Evolutionary conservation across 306 rosid genomes (phyloP).

Genomic region (Rosa persica): DNA sequence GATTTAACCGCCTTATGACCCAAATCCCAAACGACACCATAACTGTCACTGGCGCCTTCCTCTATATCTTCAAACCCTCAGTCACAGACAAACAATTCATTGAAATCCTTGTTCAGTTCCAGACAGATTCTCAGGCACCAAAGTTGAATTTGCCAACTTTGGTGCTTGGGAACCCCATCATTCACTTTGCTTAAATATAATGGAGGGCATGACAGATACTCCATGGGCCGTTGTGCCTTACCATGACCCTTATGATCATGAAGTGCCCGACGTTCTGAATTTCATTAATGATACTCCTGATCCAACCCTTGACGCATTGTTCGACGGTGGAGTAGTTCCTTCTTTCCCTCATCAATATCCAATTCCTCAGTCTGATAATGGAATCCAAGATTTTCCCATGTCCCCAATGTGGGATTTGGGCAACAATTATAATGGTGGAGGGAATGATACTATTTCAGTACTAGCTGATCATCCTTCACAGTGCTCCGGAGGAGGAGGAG

Average conservation of each 20-base stretch:
- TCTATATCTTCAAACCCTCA: not conserved
- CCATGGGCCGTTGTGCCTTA: not conserved
- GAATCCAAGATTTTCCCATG: not conserved
- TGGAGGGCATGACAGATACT: not conserved
- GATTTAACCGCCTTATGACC: not conserved
- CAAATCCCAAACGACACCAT: not conserved
- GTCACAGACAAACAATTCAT: not conserved
- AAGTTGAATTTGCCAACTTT: not conserved
- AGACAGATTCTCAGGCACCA: not conserved
- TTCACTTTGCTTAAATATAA: not conserved
- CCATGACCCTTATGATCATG: not conserved
- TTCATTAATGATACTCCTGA: not conserved
- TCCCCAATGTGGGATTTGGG: not conserved
- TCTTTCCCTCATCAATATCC: not conserved
- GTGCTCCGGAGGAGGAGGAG: not conserved
- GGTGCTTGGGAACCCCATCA: not conserved
- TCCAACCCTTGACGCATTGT: not conserved
- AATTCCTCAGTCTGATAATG: not conserved
- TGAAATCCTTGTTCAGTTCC: not conserved
- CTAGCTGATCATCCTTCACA: not conserved
- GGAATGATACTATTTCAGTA: not conserved
- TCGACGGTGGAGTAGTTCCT: not conserved
- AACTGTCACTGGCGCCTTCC: not conserved
- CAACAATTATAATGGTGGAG: not conserved
- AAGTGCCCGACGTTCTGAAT: not conserved